Conservation (phyloP, 768 basidiomycete species). For the Xerocomellus dryophilus region DNA sequence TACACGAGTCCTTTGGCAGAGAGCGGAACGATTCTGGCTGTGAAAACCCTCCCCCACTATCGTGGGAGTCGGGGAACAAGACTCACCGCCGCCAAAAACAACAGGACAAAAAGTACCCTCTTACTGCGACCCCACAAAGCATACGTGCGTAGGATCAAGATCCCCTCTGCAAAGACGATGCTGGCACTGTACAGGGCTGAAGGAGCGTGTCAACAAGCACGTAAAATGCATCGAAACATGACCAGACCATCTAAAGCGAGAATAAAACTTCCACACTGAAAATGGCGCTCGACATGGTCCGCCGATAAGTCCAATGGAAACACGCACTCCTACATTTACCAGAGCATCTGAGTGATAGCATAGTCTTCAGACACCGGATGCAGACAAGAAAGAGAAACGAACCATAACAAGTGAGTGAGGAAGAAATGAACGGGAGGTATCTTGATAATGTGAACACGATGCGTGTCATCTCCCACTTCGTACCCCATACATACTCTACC, state of each 20-base stretch:
- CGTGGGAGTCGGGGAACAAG: too few species aligned
- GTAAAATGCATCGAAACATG: background rate
- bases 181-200: conserved; percentile 15
- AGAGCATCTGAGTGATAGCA: conserved; percentile 6
- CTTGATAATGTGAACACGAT: conserved; percentile 26
- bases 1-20: too few species aligned
- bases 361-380: background rate
- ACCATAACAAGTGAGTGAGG: conserved; percentile 20
- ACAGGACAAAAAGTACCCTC: conserved; percentile 14
- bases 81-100: conserved; percentile 20
- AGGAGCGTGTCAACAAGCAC: background rate
- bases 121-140: conserved; percentile 23
- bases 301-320: background rate
- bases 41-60: too few species aligned
- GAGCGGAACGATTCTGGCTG: too few species aligned
- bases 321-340: conserved; percentile 1
- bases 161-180: conserved; percentile 14
- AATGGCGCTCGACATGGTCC: background rate
- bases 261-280: conserved; percentile 21
- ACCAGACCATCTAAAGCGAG: conserved; percentile 19
- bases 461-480: conserved; percentile 23
- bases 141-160: conserved; percentile 29
- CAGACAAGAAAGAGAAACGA: background rate
- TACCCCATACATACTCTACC: conserved; percentile 25
- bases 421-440: conserved; percentile 25